A percentile compares a stretch with the other conserved stretches of the same genome.
phyloP scores from a whole-genome alignment of 139 green algal species.

The Astrephomene gubernaculifera region DNA sequence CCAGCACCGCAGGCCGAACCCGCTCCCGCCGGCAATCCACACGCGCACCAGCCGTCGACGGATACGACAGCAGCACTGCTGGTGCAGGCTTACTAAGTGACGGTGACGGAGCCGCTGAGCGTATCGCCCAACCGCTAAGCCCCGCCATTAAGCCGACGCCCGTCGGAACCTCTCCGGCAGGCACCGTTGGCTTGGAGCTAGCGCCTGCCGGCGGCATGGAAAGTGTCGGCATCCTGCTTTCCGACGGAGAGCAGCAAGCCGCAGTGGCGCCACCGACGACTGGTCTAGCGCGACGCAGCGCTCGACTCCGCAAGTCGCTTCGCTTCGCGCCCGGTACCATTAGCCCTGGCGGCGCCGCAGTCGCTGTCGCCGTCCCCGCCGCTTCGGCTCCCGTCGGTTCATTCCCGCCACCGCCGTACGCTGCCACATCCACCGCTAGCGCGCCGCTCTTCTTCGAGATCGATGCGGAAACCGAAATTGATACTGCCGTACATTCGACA shows the following conservation, averaged over 20 bases:
- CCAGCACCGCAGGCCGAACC: neutral
- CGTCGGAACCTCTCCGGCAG: neutral
- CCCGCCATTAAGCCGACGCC: neutral
- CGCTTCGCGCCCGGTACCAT: conserved; percentile 29
- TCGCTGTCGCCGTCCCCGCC: neutral
- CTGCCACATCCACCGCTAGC: too few relatives aligned
- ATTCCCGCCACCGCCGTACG: too few relatives aligned
- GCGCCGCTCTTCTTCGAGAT: too few relatives aligned
- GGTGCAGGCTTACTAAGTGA: conserved; percentile 1
- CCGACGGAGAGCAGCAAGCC: too few relatives aligned
- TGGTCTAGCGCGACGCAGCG: neutral
- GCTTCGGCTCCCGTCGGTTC: too few relatives aligned
- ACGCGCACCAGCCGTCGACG: neutral
- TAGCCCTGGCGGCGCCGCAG: neutral
- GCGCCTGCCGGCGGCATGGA: too few relatives aligned
- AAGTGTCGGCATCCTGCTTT: too few relatives aligned
- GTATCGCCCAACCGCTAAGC: neutral
- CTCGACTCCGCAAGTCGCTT: conserved; percentile 11
- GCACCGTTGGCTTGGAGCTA: neutral
- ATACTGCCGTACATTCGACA: too few relatives aligned
- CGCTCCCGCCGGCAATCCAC: neutral
- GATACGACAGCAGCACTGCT: neutral
- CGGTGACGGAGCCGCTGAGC: neutral
- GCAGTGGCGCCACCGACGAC: neutral
- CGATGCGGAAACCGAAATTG: too few relatives aligned